These are phyloP conservation scores for Verticillium klebahnii DNA, from an alignment of 2,329 filamentous ascomycete species.

Conservation along the genomic window DNA sequence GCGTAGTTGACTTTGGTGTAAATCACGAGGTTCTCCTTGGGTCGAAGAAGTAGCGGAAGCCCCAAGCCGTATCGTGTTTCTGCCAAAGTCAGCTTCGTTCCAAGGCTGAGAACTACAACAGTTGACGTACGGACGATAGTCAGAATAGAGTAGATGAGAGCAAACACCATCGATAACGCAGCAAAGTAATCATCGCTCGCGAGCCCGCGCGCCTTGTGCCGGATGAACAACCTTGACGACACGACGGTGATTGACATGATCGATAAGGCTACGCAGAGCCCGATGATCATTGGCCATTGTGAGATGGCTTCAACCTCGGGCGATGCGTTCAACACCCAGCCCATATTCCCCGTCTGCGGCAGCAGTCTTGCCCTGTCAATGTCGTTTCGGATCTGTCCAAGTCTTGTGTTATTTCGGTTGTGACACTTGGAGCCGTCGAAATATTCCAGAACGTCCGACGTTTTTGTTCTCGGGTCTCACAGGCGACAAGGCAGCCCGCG, in stretches of 20 bases:
- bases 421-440: not conserved
- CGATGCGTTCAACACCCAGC: constrained; percentile 46
- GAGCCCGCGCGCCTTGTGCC: constrained; percentile 35
- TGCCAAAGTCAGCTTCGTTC: constrained; percentile 15
- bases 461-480: not conserved
- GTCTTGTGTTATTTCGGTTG: not conserved
- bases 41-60: constrained; percentile 37
- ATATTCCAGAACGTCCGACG: not conserved
- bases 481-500: not conserved
- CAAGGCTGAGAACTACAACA: not conserved
- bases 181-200: constrained; percentile 42
- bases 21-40: constrained; percentile 32
- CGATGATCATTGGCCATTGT: constrained; percentile 42
- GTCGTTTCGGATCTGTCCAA: not conserved
- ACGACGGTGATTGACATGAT: constrained; percentile 37
- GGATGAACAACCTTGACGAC: constrained; percentile 34
- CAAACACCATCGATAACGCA: constrained; percentile 36
- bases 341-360: constrained; percentile 28
- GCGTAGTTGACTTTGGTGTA: constrained; percentile 49
- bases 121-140: constrained; percentile 42
- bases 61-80: constrained; percentile 51
- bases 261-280: constrained; percentile 41
- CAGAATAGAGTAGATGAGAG: constrained; percentile 42
- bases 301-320: constrained; percentile 41
- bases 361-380: not conserved